Percentiles rank a stretch among this genome's conserved stretches.
Conservation (phyloP, 2,329 filamentous ascomycete species). For the Xylaria sp. region DNA sequence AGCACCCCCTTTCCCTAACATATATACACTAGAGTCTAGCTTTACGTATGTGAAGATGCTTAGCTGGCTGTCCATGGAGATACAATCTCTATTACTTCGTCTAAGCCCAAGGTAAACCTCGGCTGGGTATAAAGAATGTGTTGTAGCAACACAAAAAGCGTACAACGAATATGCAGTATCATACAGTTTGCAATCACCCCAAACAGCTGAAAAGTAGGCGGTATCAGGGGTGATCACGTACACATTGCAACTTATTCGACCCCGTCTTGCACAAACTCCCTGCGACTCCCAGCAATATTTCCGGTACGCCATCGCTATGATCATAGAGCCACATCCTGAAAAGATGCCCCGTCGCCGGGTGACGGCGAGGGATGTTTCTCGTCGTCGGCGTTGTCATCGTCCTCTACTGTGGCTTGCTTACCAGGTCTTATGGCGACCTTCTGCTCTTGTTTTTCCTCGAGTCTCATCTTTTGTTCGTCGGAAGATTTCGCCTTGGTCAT, state of each 20-base stretch:
- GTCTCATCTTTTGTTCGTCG: conserved; percentile 67
- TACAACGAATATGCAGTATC: conserved; percentile 16
- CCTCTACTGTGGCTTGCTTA: conserved; percentile 50
- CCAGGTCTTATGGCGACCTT: conserved; percentile 62
- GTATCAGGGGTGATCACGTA: conserved; percentile 24
- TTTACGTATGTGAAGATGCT: neutral
- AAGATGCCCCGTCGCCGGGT: conserved; percentile 67
- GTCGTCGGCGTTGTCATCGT: conserved; percentile 49
- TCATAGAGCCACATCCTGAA: conserved; percentile 72
- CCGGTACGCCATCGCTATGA: conserved; percentile 17
- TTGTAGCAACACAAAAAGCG: conserved; percentile 11
- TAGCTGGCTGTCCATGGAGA: neutral
- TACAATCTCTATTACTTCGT: conserved; percentile 10
- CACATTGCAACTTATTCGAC: conserved; percentile 24
- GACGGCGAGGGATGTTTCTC: conserved; percentile 59
- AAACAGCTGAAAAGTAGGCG: conserved; percentile 13
- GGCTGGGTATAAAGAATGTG: conserved; percentile 4
- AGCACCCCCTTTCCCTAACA: neutral
- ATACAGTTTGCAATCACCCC: conserved; percentile 22
- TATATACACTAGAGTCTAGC: neutral
- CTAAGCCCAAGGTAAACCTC: conserved; percentile 11
- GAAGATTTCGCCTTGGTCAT: conserved; percentile 45
- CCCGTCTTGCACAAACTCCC: conserved; percentile 37
- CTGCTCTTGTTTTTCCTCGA: conserved; percentile 66
- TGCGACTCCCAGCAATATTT: conserved; percentile 29